Conservation (phyloP, 495 filamentous ascomycete species). For the Neurospora terricola region DNA sequence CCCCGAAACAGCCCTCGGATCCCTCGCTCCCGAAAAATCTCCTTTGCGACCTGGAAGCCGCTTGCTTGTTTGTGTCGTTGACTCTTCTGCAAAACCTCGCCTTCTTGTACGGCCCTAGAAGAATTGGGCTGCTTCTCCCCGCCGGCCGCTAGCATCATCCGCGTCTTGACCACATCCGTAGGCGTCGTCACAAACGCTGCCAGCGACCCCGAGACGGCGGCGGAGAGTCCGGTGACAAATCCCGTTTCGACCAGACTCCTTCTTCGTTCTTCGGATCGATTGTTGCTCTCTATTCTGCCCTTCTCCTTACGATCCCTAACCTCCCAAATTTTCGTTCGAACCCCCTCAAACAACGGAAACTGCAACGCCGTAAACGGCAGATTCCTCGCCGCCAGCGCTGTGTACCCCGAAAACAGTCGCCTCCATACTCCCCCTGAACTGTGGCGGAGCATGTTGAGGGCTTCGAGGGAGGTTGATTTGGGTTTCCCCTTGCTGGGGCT, state of each 20-base stretch:
- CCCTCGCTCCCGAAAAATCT: constrained; percentile 54
- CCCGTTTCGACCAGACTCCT: constrained; percentile 48
- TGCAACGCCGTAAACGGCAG: constrained; percentile 80
- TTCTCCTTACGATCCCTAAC: constrained; percentile 13
- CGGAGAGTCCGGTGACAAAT: constrained; percentile 57
- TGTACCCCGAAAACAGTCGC: constrained; percentile 66
- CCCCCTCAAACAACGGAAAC: constrained; percentile 74
- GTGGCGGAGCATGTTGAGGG: constrained; percentile 28
- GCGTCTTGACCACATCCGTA: constrained; percentile 75
- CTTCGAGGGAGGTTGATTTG: constrained; percentile 29
- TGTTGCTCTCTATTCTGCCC: background rate
- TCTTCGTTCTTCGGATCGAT: background rate
- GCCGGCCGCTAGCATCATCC: constrained; percentile 59
- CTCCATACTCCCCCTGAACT: constrained; percentile 19
- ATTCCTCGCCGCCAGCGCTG: constrained; percentile 67
- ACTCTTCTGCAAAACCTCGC: too few species aligned
- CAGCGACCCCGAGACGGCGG: constrained; percentile 56
- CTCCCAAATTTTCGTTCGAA: constrained; percentile 36
- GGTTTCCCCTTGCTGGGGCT: too few species aligned
- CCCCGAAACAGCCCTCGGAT: constrained; percentile 67
- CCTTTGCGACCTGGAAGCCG: constrained; percentile 47
- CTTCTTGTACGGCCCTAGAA: too few species aligned
- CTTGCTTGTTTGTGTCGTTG: constrained; percentile 10
- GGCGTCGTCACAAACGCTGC: constrained; percentile 69
- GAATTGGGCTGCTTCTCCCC: constrained; percentile 11